Evolutionary conservation across 208 protist genomes (phyloP).

Genomic region (Trichomonas gallinae): DNA sequence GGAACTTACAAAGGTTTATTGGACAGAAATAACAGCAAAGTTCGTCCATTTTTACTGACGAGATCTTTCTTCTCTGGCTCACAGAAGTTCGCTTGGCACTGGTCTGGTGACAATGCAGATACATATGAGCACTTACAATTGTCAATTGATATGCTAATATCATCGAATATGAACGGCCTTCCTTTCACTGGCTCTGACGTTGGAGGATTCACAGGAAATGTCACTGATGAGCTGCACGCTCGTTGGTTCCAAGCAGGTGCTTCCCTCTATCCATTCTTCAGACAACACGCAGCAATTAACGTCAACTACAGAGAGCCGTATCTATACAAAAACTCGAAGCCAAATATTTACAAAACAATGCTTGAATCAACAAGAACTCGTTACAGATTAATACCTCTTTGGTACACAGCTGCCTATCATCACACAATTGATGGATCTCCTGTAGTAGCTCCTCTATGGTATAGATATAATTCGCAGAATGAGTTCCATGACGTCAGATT

Average conservation of each 20-base stretch:
- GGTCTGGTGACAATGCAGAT: constrained; percentile 94
- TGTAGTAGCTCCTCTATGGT: constrained; percentile 69
- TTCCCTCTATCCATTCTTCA: constrained; percentile 87
- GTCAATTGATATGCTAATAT: constrained; percentile 80
- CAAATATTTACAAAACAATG: constrained; percentile 28
- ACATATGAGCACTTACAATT: constrained; percentile 76
- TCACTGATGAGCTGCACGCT: constrained; percentile 74
- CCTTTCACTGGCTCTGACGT: constrained; percentile 84
- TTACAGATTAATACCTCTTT: constrained; percentile 79
- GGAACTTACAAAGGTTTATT: constrained; percentile 58
- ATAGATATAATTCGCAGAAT: constrained; percentile 62
- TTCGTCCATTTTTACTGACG: constrained; percentile 86
- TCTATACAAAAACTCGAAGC: constrained; percentile 40
- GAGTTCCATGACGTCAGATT: constrained; percentile 41
- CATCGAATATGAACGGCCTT: constrained; percentile 76
- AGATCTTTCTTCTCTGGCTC: constrained; percentile 88
- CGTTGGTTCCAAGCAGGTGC: constrained; percentile 85
- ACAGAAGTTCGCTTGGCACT: constrained; percentile 85
- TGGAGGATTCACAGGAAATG: constrained; percentile 84
- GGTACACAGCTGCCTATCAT: constrained; percentile 80
- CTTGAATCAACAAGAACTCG: not conserved
- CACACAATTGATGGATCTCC: constrained; percentile 58
- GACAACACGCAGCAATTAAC: constrained; percentile 80
- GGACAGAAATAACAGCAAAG: constrained; percentile 34
- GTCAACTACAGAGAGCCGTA: constrained; percentile 89